phyloP scores from a whole-genome alignment of 768 basidiomycete genomes.

The Pulveroboletus frians region DNA sequence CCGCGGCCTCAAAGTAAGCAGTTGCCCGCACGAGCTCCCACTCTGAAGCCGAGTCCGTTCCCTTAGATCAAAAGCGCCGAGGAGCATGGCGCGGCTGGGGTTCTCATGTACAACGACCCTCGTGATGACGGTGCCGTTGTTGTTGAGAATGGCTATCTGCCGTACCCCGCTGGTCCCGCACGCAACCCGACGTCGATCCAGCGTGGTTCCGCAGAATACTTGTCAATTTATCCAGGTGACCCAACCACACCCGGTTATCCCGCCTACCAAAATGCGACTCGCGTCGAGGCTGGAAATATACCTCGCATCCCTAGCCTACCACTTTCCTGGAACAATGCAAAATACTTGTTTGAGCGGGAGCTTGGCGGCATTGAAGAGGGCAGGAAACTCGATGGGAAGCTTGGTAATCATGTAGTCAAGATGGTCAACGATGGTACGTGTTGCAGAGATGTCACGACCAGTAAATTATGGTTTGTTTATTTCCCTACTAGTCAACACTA shows the following conservation, averaged over 20 bases:
- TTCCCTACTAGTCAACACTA: conserved; percentile 52
- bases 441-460: neutral
- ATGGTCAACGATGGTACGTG: conserved; percentile 50
- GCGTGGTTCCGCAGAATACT: conserved; percentile 74
- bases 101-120: conserved; percentile 81
- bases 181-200: conserved; percentile 79
- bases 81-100: conserved; percentile 72
- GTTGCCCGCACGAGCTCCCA: conserved; percentile 1
- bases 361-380: conserved; percentile 39
- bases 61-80: conserved; percentile 73
- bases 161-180: conserved; percentile 78
- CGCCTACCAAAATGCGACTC: conserved; percentile 76
- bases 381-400: conserved; percentile 41
- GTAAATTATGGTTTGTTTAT: neutral
- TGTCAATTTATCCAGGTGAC: conserved; percentile 64
- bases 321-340: conserved; percentile 80
- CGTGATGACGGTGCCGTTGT: conserved; percentile 82
- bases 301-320: conserved; percentile 80
- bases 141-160: conserved; percentile 65
- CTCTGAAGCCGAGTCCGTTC: conserved; percentile 7
- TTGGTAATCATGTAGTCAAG: conserved; percentile 44
- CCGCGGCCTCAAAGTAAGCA: conserved; percentile 75
- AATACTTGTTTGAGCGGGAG: conserved; percentile 55
- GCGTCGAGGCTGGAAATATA: conserved; percentile 53
- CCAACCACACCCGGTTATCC: conserved; percentile 87